Conservation (phyloP, 345 rosid genomes). For the Citrus inodora region DNA sequence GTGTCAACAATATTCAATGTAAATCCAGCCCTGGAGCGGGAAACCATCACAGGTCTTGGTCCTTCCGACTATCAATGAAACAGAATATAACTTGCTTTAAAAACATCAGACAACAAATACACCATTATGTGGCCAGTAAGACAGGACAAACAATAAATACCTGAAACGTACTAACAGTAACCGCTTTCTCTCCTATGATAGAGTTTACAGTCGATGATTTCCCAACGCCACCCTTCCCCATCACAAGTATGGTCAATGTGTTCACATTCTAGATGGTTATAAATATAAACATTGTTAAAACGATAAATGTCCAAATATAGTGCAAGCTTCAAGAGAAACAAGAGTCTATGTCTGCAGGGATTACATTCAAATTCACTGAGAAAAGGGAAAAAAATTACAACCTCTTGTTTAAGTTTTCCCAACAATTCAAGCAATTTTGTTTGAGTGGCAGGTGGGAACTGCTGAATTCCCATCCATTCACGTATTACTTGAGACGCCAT, state of each 20-base stretch:
- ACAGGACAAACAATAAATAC: constrained; percentile 23
- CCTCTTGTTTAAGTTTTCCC: constrained; percentile 75
- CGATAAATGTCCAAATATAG: background rate
- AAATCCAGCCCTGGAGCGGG: constrained; percentile 72
- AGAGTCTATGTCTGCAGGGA: background rate
- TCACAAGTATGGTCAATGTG: constrained; percentile 69
- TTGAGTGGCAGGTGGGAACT: constrained; percentile 78
- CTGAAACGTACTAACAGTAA: constrained; percentile 75
- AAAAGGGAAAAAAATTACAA: constrained; percentile 15
- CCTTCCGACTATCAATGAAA: constrained; percentile 48
- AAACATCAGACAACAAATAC: background rate
- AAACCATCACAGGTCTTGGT: constrained; percentile 69
- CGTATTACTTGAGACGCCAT: constrained; percentile 50
- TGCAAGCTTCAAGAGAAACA: background rate
- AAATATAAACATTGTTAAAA: background rate
- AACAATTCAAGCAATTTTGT: constrained; percentile 64
- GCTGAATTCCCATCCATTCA: constrained; percentile 80
- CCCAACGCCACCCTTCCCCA: constrained; percentile 95
- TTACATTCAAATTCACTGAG: background rate
- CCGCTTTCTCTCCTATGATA: constrained; percentile 66
- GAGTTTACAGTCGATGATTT: constrained; percentile 89
- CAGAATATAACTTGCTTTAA: background rate
- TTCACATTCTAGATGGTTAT: constrained; percentile 44
- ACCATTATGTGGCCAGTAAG: background rate
- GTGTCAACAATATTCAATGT: constrained; percentile 74